A percentile compares a stretch with the other conserved stretches of the same genome.
phyloP scores from a whole-genome alignment of 2,329 filamentous ascomycete genomes.

The Alternaria ethzedia region DNA sequence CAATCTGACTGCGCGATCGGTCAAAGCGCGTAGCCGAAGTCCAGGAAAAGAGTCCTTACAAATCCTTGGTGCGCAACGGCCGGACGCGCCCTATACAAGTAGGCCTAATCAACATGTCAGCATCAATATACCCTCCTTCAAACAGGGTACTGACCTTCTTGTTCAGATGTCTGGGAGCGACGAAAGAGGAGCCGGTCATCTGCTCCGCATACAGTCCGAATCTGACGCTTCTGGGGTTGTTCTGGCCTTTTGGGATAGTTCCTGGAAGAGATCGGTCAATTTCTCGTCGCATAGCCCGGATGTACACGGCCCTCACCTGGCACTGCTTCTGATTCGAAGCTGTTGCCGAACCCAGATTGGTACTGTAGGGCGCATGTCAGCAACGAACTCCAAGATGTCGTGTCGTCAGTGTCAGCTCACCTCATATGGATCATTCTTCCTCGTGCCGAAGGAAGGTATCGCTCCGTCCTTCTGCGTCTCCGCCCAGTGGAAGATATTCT shows the following conservation, averaged over 20 bases:
- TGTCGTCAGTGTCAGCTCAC: conserved; percentile 35
- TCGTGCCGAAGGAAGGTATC: conserved; percentile 61
- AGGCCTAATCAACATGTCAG: conserved; percentile 19
- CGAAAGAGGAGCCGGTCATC: conserved; percentile 45
- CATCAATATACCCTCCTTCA: background rate
- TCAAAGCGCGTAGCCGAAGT: background rate
- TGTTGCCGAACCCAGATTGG: conserved; percentile 64
- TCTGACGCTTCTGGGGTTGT: conserved; percentile 46
- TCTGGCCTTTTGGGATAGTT: conserved; percentile 56
- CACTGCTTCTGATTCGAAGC: conserved; percentile 56
- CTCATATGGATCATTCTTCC: conserved; percentile 62
- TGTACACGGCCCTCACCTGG: conserved; percentile 37
- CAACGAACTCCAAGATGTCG: background rate
- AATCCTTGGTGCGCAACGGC: conserved; percentile 49
- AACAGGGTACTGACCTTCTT: conserved; percentile 31
- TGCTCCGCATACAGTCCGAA: conserved; percentile 48
- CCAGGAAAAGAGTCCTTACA: conserved; percentile 28
- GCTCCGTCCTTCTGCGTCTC: conserved; percentile 65
- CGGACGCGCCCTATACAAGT: conserved; percentile 46
- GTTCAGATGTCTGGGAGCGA: conserved; percentile 46
- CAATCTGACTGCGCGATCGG: background rate
- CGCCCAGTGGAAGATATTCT: conserved; percentile 58
- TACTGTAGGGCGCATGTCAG: conserved; percentile 49
- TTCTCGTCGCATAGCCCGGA: conserved; percentile 1
- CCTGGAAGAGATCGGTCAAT: conserved; percentile 31